Conservation (phyloP, 768 basidiomycete species). For the Suillus variegatus region DNA sequence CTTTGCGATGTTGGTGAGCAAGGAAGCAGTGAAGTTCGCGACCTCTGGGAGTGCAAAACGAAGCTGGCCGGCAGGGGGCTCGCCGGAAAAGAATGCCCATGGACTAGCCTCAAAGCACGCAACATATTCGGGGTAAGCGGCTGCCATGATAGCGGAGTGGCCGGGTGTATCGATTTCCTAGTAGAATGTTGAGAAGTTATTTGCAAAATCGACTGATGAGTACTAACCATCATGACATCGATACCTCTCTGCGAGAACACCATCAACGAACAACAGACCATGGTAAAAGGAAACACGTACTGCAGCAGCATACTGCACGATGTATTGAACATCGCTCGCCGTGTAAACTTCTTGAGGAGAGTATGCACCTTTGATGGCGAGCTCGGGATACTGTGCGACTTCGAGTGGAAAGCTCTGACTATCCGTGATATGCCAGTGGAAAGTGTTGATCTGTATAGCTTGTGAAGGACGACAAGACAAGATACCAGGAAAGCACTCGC, state of each 20-base stretch:
- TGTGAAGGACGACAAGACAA: background rate
- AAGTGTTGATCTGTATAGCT: slow-evolving; percentile 42
- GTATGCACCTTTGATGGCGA: slow-evolving; percentile 48
- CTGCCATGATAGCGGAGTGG: slow-evolving; percentile 63
- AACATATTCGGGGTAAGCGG: slow-evolving; percentile 66
- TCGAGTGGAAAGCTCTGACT: slow-evolving; percentile 53
- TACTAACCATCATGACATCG: slow-evolving; percentile 51
- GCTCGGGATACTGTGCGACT: slow-evolving; percentile 37
- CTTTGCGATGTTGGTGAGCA: slow-evolving; percentile 53
- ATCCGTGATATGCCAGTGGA: slow-evolving; percentile 52
- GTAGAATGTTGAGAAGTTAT: background rate
- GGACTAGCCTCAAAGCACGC: slow-evolving; percentile 58
- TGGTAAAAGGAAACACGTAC: slow-evolving; percentile 40
- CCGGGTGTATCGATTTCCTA: slow-evolving; percentile 80
- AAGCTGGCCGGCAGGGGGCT: slow-evolving; percentile 75
- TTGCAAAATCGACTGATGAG: background rate
- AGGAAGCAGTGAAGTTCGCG: slow-evolving; percentile 48
- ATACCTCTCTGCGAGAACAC: slow-evolving; percentile 53
- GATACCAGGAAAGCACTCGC: slow-evolving; percentile 24
- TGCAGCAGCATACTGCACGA: slow-evolving; percentile 66
- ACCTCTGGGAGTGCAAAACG: slow-evolving; percentile 60
- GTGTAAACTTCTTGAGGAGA: slow-evolving; percentile 35
- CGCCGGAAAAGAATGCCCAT: slow-evolving; percentile 57
- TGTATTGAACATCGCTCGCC: slow-evolving; percentile 49
- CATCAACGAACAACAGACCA: background rate